Percentiles rank a stretch among this genome's conserved stretches.
phyloP scores from a whole-genome alignment of 805 yeast species.

The Pichia deserticola region DNA sequence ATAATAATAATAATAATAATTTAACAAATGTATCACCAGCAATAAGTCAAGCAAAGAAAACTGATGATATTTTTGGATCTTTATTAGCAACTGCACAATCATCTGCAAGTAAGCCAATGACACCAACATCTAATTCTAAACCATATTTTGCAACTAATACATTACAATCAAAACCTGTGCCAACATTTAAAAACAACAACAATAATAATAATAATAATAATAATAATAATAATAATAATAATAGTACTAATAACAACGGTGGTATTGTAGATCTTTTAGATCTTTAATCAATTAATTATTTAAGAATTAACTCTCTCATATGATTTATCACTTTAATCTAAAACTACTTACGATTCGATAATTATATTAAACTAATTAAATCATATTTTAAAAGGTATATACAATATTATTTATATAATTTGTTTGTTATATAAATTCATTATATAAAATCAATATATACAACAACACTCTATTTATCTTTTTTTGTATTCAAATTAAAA shows the following conservation, averaged over 20 bases:
- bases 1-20: background rate
- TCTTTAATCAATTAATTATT: background rate
- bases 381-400: too few species aligned
- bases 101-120: constrained; percentile 30
- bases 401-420: too few species aligned
- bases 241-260: background rate
- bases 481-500: too few species aligned
- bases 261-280: constrained; percentile 9
- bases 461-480: too few species aligned
- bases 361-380: too few species aligned
- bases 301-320: too few species aligned
- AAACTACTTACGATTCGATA: too few species aligned
- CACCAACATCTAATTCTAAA: background rate
- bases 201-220: constrained; percentile 1
- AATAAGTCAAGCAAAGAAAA: constrained; percentile 32
- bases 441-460: too few species aligned
- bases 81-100: constrained; percentile 50
- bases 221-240: constrained; percentile 1
- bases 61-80: constrained; percentile 64
- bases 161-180: constrained; percentile 3
- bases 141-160: background rate
- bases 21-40: constrained; percentile 25
- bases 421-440: too few species aligned
- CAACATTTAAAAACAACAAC: background rate
- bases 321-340: too few species aligned